Conservation (phyloP, 495 filamentous ascomycete species). For the Pseudoneurospora amorphoporcata region DNA sequence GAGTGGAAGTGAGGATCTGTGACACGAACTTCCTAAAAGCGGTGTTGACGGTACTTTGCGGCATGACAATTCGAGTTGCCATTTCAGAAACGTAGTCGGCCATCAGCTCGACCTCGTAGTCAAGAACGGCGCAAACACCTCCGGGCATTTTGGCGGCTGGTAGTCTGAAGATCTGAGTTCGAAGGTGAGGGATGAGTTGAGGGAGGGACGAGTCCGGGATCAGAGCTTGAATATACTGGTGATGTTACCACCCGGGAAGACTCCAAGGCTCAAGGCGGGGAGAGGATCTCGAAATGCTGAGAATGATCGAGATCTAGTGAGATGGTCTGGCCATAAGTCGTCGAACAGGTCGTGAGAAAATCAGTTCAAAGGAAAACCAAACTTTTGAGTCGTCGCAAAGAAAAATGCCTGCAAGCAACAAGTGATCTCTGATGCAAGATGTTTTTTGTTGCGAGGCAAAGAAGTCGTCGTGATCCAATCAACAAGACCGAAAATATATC, state of each 20-base stretch:
- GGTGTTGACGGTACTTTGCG: slow-evolving; percentile 53
- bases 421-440: background rate
- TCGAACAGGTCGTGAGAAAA: background rate
- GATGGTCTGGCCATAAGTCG: slow-evolving; percentile 33
- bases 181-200: background rate
- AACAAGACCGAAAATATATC: background rate
- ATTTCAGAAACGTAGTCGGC: slow-evolving; percentile 94
- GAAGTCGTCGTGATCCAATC: background rate
- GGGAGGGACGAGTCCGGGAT: background rate
- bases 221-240: background rate
- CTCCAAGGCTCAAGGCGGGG: slow-evolving; percentile 33
- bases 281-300: slow-evolving; percentile 12
- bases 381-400: background rate
- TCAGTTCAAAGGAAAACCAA: background rate
- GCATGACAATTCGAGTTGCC: slow-evolving; percentile 69
- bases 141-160: slow-evolving; percentile 45
- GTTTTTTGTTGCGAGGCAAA: background rate
- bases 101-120: slow-evolving; percentile 99
- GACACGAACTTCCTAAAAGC: slow-evolving; percentile 92
- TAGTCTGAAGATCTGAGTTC: background rate
- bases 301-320: slow-evolving; percentile 28
- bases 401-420: background rate
- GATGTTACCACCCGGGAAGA: background rate
- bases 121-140: slow-evolving; percentile 89
- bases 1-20: slow-evolving; percentile 87